Conservation (phyloP, 352 stramenopile genomes). For the Globisporangium takayamanum region DNA sequence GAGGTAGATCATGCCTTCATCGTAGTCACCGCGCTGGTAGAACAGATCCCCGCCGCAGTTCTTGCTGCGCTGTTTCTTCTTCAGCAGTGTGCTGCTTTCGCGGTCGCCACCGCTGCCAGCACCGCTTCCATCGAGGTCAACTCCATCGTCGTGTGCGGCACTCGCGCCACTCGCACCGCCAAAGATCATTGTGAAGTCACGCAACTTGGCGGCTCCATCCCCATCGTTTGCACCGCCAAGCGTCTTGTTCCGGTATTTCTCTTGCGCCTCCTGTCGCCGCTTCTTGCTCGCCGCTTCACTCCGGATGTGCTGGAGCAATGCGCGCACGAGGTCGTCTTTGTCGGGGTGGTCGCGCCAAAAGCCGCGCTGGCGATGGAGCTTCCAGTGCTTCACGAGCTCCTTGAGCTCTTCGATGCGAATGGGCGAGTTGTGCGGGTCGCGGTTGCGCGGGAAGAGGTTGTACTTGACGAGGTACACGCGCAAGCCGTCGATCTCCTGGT, state of each 20-base stretch:
- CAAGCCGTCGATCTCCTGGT: constrained; percentile 81
- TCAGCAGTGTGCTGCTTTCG: constrained; percentile 11
- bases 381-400: constrained; percentile 89
- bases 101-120: constrained; percentile 2
- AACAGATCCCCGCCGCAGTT: constrained; percentile 73
- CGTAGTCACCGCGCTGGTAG: constrained; percentile 79
- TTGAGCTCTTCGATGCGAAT: constrained; percentile 89
- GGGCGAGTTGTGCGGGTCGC: constrained; percentile 78
- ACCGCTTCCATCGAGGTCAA: background rate
- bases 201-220: constrained; percentile 28
- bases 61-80: constrained; percentile 26
- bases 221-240: constrained; percentile 11
- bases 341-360: constrained; percentile 89
- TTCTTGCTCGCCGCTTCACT: constrained; percentile 79
- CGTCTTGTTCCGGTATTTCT: constrained; percentile 59
- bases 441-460: constrained; percentile 80
- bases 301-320: constrained; percentile 79
- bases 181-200: constrained; percentile 64
- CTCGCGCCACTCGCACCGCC: constrained; percentile 3
- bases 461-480: constrained; percentile 85
- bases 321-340: constrained; percentile 86
- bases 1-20: constrained; percentile 83
- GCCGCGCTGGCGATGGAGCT: constrained; percentile 81
- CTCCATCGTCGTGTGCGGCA: background rate
- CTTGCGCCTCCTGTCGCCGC: constrained; percentile 68